These are phyloP conservation scores for Leccinum huronense DNA, from an alignment of 1,284 basidiomycete genomes.

Conservation along the genomic window DNA sequence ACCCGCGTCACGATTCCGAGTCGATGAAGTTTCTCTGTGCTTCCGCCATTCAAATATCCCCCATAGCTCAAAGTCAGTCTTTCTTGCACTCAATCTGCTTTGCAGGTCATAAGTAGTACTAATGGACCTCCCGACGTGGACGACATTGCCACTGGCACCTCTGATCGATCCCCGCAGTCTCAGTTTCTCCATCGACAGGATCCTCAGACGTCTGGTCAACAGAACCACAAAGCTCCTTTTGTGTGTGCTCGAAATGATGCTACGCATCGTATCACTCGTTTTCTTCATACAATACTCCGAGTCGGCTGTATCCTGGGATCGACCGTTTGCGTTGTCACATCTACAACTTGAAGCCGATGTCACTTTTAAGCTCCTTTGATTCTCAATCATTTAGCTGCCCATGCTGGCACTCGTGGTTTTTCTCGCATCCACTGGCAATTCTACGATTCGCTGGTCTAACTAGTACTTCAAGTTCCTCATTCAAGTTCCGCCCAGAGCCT, in stretches of 20 bases:
- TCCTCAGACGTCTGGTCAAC: constrained; percentile 44
- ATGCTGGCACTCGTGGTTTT: constrained; percentile 13
- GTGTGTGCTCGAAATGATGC: constrained; percentile 43
- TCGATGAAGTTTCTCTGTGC: constrained; percentile 37
- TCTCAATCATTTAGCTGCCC: too few species aligned
- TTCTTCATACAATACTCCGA: constrained; percentile 22
- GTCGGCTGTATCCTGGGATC: constrained; percentile 46
- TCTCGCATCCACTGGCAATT: constrained; percentile 43
- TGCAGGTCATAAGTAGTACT: constrained; percentile 49
- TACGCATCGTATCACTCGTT: constrained; percentile 29
- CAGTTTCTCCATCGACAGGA: constrained; percentile 45
- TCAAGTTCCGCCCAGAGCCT: constrained; percentile 23
- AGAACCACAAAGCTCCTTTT: constrained; percentile 26
- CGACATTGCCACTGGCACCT: constrained; percentile 25
- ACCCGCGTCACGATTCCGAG: constrained; percentile 16
- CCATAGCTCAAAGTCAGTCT: constrained; percentile 40
- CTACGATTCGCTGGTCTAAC: constrained; percentile 35
- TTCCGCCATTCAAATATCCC: constrained; percentile 34
- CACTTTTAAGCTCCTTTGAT: too few species aligned
- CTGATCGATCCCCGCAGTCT: constrained; percentile 23
- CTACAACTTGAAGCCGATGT: too few species aligned
- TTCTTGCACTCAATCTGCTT: constrained; percentile 45
- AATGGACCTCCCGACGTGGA: constrained; percentile 43
- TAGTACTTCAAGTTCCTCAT: constrained; percentile 21
- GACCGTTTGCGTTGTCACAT: constrained; percentile 33